A percentile compares a stretch with the other conserved stretches of the same genome.
Conservation (phyloP, 1,284 basidiomycete genomes). For the Retiboletus fuscus region DNA sequence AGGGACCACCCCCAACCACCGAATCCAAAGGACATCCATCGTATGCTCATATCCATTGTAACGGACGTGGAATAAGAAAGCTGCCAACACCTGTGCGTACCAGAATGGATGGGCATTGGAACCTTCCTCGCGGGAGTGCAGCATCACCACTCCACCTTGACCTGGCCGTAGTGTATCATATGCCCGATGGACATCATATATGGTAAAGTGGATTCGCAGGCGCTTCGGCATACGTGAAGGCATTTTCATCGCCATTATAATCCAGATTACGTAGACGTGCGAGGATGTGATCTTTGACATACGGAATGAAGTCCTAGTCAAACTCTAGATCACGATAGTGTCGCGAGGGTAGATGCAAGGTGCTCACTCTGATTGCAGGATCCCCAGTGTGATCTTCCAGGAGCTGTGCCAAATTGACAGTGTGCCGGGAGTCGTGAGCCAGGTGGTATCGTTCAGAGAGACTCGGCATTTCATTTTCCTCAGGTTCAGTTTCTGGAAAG, state of each 20-base stretch:
- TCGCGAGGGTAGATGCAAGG: too few relatives aligned
- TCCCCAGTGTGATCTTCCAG: too few relatives aligned
- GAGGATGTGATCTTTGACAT: conserved; percentile 1
- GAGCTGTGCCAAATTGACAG: too few relatives aligned
- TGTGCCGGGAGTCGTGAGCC: too few relatives aligned
- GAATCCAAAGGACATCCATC: conserved; percentile 7
- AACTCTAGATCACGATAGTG: too few relatives aligned
- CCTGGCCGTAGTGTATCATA: not conserved
- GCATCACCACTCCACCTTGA: not conserved
- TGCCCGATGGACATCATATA: not conserved
- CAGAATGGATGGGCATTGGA: not conserved
- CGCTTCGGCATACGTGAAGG: not conserved
- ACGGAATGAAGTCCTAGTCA: not conserved
- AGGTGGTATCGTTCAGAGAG: too few relatives aligned
- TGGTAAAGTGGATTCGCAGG: not conserved
- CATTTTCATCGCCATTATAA: conserved; percentile 9
- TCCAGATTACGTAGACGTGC: not conserved
- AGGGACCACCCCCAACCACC: not conserved
- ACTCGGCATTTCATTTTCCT: too few relatives aligned
- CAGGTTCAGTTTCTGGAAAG: too few relatives aligned
- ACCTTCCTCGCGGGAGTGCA: not conserved
- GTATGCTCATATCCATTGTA: not conserved
- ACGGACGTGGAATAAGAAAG: not conserved
- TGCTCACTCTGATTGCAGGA: too few relatives aligned
- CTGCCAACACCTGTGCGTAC: conserved; percentile 1